Evolutionary conservation across 805 yeast genomes (phyloP).

Genomic region (Zygosaccharomyces gambellarensis): DNA sequence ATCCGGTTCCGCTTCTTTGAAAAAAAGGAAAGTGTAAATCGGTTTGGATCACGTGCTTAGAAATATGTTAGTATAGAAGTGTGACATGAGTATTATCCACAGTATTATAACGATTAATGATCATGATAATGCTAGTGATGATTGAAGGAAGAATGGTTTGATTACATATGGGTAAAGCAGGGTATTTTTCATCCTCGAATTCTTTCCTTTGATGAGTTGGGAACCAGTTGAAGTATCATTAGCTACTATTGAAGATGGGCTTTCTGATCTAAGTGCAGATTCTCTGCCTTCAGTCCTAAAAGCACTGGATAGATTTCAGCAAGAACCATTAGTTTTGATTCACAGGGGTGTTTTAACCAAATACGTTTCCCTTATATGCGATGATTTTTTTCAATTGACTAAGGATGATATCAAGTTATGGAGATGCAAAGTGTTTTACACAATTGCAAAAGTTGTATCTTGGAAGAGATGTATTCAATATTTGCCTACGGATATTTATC

Average conservation of each 20-base stretch:
- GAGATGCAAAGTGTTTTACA: conserved; percentile 45
- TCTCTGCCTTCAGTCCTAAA: conserved; percentile 7
- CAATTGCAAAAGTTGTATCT: conserved; percentile 60
- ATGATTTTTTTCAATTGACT: conserved; percentile 2
- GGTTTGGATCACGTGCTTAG: too few species aligned
- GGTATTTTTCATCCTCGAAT: background rate
- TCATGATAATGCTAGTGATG: too few species aligned
- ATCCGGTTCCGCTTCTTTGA: too few species aligned
- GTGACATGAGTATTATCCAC: too few species aligned
- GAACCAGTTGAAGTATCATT: conserved; percentile 8
- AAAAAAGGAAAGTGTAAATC: too few species aligned
- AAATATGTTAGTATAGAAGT: too few species aligned
- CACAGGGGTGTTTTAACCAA: conserved; percentile 1
- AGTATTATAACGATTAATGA: too few species aligned
- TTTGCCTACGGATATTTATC: conserved; percentile 54
- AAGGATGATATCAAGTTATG: background rate
- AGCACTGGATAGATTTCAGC: conserved; percentile 25
- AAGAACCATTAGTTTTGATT: conserved; percentile 21
- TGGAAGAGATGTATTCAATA: conserved; percentile 54
- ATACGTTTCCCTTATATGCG: conserved; percentile 5
- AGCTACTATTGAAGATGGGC: conserved; percentile 10
- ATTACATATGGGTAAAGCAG: background rate
- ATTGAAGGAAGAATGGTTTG: background rate
- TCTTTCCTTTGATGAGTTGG: background rate
- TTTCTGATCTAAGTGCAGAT: conserved; percentile 5